A percentile compares a stretch with the other conserved stretches of the same genome.
Conservation (phyloP, 495 filamentous ascomycete genomes). For the Annulohypoxylon stygium region DNA sequence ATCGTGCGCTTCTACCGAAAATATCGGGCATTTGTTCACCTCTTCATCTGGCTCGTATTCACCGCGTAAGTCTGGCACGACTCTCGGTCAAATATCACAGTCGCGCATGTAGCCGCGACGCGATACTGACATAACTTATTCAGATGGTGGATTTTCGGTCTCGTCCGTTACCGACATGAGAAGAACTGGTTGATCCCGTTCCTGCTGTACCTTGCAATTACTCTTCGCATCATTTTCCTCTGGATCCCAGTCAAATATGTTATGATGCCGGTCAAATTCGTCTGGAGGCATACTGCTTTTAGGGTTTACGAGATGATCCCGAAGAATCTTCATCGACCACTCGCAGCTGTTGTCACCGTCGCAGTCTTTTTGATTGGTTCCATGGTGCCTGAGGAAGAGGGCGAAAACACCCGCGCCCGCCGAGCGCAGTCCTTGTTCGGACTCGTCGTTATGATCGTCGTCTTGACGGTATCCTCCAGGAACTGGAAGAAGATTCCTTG, state of each 20-base stretch:
- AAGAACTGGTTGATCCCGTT: conserved; percentile 88
- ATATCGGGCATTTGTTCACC: conserved; percentile 39
- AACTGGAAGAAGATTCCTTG: conserved; percentile 79
- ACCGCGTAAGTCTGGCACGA: conserved; percentile 49
- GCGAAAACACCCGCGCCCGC: conserved; percentile 81
- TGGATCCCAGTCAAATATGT: conserved; percentile 76
- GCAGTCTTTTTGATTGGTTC: conserved; percentile 80
- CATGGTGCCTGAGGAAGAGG: conserved; percentile 75
- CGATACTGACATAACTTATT: conserved; percentile 31
- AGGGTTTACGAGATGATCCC: conserved; percentile 69
- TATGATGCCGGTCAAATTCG: conserved; percentile 71
- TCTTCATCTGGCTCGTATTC: conserved; percentile 50
- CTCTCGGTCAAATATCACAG: conserved; percentile 22
- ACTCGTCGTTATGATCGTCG: conserved; percentile 75
- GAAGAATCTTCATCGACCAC: conserved; percentile 69
- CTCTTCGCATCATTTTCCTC: conserved; percentile 78
- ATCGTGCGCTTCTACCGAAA: conserved; percentile 35
- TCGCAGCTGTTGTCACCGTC: conserved; percentile 70
- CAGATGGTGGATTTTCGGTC: conserved; percentile 90
- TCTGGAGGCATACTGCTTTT: conserved; percentile 74
- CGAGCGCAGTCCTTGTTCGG: conserved; percentile 86
- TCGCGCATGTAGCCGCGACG: conserved; percentile 23
- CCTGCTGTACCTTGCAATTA: conserved; percentile 81
- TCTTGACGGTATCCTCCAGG: conserved; percentile 76
- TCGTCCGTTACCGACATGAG: conserved; percentile 78